These are phyloP conservation scores for Gyrodon tennesseensis DNA, from an alignment of 1,284 basidiomycete genomes.

Conservation along the genomic window DNA sequence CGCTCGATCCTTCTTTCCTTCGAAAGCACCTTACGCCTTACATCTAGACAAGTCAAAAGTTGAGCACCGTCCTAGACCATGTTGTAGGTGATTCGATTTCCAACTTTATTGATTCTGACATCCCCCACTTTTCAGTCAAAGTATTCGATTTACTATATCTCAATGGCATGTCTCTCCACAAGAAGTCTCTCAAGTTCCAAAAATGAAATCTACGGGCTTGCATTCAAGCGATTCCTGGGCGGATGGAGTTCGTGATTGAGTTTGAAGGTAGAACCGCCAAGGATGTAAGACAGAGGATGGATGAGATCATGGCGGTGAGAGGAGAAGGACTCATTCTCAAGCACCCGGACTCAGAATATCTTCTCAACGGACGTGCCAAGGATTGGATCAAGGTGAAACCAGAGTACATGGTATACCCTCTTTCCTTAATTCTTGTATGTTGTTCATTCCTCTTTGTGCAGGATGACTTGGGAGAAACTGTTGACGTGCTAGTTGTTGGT, in stretches of 20 bases:
- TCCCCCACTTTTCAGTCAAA: conserved; percentile 63
- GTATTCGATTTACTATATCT: conserved; percentile 91
- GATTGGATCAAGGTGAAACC: conserved; percentile 97
- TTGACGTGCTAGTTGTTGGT: conserved; percentile 88
- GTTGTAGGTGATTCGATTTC: conserved; percentile 63
- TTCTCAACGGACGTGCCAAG: conserved; percentile 78
- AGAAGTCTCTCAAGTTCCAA: conserved; percentile 62
- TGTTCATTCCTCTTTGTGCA: conserved; percentile 39
- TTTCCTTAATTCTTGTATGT: neutral
- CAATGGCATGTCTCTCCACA: conserved; percentile 70
- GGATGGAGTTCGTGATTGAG: conserved; percentile 76
- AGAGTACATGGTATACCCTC: conserved; percentile 77
- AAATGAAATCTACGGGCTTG: conserved; percentile 69
- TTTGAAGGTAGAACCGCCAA: conserved; percentile 72
- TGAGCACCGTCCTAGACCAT: conserved; percentile 75
- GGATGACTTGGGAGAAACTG: conserved; percentile 87
- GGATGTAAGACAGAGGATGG: conserved; percentile 77
- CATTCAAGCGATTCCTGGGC: conserved; percentile 66
- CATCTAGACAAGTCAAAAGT: conserved; percentile 65
- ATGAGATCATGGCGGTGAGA: conserved; percentile 74
- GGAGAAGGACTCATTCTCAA: conserved; percentile 95
- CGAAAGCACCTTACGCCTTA: conserved; percentile 12
- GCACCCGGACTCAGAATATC: conserved; percentile 75
- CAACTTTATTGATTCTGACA: conserved; percentile 4
- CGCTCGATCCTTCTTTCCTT: neutral